Conservation (phyloP, 176 grass and related monocot genomes). For the Hyparrhenia diplandra region DNA sequence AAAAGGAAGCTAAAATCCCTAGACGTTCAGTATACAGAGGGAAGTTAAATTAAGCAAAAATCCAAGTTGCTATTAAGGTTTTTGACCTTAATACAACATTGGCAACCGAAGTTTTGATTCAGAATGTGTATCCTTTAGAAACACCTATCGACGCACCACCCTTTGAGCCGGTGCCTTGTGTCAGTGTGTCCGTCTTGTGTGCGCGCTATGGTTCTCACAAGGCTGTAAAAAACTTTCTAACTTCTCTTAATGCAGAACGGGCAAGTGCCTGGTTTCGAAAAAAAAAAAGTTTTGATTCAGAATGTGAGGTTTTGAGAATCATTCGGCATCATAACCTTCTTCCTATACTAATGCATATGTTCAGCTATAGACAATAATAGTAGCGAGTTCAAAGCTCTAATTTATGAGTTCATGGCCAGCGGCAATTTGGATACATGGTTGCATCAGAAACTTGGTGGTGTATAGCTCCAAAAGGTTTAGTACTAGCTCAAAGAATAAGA, state of each 20-base stretch:
- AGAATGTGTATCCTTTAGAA: no score
- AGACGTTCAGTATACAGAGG: constrained; percentile 53
- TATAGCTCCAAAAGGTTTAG: no score
- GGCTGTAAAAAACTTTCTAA: no score
- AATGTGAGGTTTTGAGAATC: constrained; percentile 39
- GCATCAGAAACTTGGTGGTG: not conserved
- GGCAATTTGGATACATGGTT: constrained; percentile 53
- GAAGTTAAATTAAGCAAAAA: not conserved
- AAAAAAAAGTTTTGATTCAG: constrained; percentile 33
- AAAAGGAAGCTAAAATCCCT: constrained; percentile 30
- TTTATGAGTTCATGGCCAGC: constrained; percentile 55
- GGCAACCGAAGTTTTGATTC: no score
- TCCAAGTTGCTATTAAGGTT: constrained; percentile 41
- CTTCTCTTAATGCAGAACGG: no score
- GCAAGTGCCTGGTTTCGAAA: no score
- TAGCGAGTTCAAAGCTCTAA: constrained; percentile 40
- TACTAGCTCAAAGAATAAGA: no score
- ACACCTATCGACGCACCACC: no score
- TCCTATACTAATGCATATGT: constrained; percentile 35
- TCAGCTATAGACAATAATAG: constrained; percentile 19
- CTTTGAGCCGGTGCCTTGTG: no score
- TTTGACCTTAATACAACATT: constrained; percentile 27
- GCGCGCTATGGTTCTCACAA: no score
- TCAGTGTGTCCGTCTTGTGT: no score
- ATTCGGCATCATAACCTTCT: constrained; percentile 44